Evolutionary conservation across 2,329 filamentous ascomycete species (phyloP), one percentile per base, ranked within the genome.

Genomic region (Macrophomina phaseolina): DNA sequence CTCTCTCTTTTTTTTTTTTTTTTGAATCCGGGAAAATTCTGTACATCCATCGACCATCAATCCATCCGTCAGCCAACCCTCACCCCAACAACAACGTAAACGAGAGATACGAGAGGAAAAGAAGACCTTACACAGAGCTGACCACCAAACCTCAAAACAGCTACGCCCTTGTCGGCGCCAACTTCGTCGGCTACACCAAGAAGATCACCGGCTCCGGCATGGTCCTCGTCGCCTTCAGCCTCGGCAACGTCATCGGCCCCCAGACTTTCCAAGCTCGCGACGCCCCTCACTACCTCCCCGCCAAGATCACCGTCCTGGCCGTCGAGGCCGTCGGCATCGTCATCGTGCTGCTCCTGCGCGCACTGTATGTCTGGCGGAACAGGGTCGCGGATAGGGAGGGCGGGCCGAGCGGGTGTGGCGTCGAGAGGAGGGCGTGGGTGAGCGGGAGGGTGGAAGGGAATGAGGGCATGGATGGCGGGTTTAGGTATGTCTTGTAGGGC

Each of bases 211-310:
- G 74, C 67, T 76, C 76, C 65, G 77, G 76, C 4, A 67, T 76
- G 4, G 68, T 78, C 5, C 64, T 79, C 9, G 77, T 81, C 63
- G 77, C 76, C 0, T 81, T 80, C 38, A 80, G 78, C 67, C 70
- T 77, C 8, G 83, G 75, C 0, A 78, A 78, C 45, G 77, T 78
- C 16, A 76, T 78, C 38, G 76, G 85, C 74, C 78, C 74, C 58
- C 77, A 76, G 58, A 75, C 73, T 2, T 76, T 75, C 65, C 70
- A 70, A 5, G 68, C 71, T 0, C 42, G 68, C 32, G 72, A 77
- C 30, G 76, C 76, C 11, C 70, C 71, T 7, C 34, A 53, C 1
- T 73, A 72, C 55, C 38, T 80, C 1, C 79, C 80, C 2, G 81
- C 81, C 1, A 83, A 83, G 66, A 78, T 81, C 36, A 75, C 78